Evolutionary conservation across 805 yeast genomes (phyloP).

Genomic region (Henningerozyma blattae): DNA sequence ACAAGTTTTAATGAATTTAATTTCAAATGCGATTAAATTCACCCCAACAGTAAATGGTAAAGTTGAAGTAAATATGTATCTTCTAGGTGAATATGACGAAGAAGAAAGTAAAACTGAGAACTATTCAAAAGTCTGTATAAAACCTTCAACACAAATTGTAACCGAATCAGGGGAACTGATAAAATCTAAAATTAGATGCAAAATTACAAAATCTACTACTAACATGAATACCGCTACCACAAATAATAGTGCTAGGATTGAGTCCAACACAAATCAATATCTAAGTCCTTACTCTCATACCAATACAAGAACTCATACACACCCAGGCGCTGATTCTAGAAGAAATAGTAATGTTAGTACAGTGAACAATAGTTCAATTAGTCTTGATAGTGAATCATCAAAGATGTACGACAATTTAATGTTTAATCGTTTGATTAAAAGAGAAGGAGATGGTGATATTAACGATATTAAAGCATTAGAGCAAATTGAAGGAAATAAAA

Average conservation of each 20-base stretch:
- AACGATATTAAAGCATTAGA: constrained; percentile 7
- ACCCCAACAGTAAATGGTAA: constrained; percentile 89
- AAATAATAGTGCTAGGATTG: not conserved
- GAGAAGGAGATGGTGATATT: not conserved
- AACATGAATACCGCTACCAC: not conserved
- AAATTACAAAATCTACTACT: not conserved
- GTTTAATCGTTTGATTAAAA: not conserved
- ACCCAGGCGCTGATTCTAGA: no score
- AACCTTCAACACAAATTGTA: constrained; percentile 15
- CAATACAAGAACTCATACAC: no score
- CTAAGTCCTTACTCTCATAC: not conserved
- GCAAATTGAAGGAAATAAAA: no score
- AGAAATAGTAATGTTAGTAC: no score
- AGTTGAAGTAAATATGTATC: constrained; percentile 50
- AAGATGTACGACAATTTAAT: not conserved
- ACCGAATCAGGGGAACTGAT: not conserved
- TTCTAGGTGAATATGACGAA: constrained; percentile 62
- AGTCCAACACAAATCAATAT: not conserved
- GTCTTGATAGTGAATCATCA: no score
- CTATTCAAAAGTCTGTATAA: constrained; percentile 36
- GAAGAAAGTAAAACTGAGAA: constrained; percentile 30
- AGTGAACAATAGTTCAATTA: not conserved
- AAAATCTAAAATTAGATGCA: not conserved
- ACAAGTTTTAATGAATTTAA: constrained; percentile 86
- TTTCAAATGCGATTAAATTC: constrained; percentile 82